Percentiles rank a stretch among this genome's conserved stretches.
Evolutionary conservation across 768 basidiomycete genomes (phyloP).

Genomic region (Tylopilus plumbeoviolaceoides): DNA sequence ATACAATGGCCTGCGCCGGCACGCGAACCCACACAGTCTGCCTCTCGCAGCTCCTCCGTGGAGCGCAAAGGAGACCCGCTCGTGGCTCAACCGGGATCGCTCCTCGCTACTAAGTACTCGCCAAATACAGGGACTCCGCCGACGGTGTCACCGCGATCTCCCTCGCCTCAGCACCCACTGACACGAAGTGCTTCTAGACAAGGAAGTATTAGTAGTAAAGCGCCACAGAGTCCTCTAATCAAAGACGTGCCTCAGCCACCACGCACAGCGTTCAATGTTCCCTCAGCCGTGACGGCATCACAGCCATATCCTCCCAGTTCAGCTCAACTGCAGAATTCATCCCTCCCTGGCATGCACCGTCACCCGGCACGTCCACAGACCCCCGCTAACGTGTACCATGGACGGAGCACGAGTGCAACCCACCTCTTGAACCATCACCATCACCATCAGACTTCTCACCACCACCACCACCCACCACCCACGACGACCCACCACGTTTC

Average conservation of each 20-base stretch:
- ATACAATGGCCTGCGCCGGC: conserved; percentile 24
- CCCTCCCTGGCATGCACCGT: conserved; percentile 10
- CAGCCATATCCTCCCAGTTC: conserved; percentile 11
- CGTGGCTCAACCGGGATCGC: conserved; percentile 6
- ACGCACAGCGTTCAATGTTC: conserved; percentile 11
- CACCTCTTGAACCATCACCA: conserved; percentile 12
- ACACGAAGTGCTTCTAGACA: conserved; percentile 18
- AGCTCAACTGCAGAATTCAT: conserved; percentile 1
- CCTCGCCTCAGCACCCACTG: conserved; percentile 19
- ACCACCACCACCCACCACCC: background rate
- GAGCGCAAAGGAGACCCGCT: conserved; percentile 17
- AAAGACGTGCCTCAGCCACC: conserved; percentile 20
- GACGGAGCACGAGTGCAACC: conserved; percentile 11
- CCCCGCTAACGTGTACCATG: background rate
- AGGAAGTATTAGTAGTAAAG: conserved; percentile 10
- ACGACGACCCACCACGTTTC: conserved; percentile 13
- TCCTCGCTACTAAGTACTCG: conserved; percentile 9
- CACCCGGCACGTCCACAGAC: conserved; percentile 11
- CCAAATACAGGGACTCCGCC: conserved; percentile 4
- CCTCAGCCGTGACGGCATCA: conserved; percentile 13
- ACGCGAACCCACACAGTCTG: conserved; percentile 18
- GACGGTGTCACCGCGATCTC: conserved; percentile 12
- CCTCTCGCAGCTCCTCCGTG: conserved; percentile 23
- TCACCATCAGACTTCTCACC: background rate
- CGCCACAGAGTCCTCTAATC: conserved; percentile 17